Percentiles rank a stretch among this genome's conserved stretches.
phyloP scores from a whole-genome alignment of 2,329 filamentous ascomycete genomes.

The Alternaria atra region DNA sequence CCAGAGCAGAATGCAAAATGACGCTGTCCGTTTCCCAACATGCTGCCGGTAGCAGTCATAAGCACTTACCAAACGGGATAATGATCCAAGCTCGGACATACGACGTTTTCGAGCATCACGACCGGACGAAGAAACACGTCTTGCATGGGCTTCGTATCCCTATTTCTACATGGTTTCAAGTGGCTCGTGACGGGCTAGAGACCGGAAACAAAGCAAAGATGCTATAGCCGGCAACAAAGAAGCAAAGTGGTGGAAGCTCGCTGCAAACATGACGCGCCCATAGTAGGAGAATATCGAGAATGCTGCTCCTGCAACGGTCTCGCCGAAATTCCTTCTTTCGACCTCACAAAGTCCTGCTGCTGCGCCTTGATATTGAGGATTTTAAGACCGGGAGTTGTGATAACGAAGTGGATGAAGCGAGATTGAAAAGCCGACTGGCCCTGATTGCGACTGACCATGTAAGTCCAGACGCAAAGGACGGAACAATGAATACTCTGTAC shows the following conservation, averaged over 20 bases:
- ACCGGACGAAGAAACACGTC: not conserved
- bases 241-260: slow-evolving; percentile 5
- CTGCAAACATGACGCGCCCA: slow-evolving; percentile 1
- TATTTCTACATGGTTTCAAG: not conserved
- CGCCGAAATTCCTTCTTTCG: slow-evolving; percentile 2
- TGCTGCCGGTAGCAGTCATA: not conserved
- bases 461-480: not conserved
- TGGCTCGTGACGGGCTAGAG: not conserved
- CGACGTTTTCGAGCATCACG: not conserved
- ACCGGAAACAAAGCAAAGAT: not conserved
- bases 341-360: not conserved
- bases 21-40: not conserved
- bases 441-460: not conserved
- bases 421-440: slow-evolving; percentile 1
- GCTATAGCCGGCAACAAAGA: slow-evolving; percentile 4
- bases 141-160: not conserved
- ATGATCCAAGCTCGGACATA: not conserved
- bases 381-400: slow-evolving; percentile 10
- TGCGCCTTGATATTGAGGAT: slow-evolving; percentile 1
- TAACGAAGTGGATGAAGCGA: slow-evolving; percentile 7
- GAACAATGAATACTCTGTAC: not conserved
- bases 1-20: not conserved
- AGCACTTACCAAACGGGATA: not conserved
- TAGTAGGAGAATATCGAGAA: slow-evolving; percentile 1
- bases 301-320: slow-evolving; percentile 4